These are phyloP conservation scores for Solanum chacoense DNA, from an alignment of 305 asterid genomes.

Conservation along the genomic window DNA sequence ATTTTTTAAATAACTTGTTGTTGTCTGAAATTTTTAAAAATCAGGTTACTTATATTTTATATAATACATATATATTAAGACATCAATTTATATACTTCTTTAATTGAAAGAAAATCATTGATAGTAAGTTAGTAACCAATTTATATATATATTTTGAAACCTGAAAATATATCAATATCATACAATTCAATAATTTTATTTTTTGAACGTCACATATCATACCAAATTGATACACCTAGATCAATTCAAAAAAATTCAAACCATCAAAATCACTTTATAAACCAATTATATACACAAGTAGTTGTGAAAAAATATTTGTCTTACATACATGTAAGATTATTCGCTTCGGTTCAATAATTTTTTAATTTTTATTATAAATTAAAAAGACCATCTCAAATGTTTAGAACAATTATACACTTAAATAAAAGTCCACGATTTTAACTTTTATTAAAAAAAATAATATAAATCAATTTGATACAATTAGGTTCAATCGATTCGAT, in stretches of 20 bases:
- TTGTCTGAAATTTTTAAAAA: too few relatives aligned
- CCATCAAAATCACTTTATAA: too few relatives aligned
- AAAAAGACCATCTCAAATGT: not conserved
- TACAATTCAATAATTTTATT: not conserved
- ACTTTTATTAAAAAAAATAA: too few relatives aligned
- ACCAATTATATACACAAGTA: too few relatives aligned
- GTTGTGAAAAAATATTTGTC: too few relatives aligned
- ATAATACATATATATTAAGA: not conserved
- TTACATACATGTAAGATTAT: not conserved
- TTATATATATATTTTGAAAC: not conserved
- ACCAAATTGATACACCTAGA: not conserved
- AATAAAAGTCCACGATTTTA: too few relatives aligned
- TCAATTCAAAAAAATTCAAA: not conserved
- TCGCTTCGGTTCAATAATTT: not conserved
- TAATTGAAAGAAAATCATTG: not conserved
- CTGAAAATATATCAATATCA: not conserved
- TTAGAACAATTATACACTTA: not conserved
- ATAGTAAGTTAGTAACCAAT: not conserved
- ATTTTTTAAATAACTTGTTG: not conserved
- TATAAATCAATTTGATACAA: not conserved
- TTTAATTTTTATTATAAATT: too few relatives aligned
- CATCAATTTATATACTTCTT: not conserved
- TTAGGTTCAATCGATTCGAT: too few relatives aligned
- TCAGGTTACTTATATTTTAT: not conserved
- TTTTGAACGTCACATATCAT: not conserved